Conservation (phyloP, 2,329 filamentous ascomycete species). For the Aspergillus versicolor region DNA sequence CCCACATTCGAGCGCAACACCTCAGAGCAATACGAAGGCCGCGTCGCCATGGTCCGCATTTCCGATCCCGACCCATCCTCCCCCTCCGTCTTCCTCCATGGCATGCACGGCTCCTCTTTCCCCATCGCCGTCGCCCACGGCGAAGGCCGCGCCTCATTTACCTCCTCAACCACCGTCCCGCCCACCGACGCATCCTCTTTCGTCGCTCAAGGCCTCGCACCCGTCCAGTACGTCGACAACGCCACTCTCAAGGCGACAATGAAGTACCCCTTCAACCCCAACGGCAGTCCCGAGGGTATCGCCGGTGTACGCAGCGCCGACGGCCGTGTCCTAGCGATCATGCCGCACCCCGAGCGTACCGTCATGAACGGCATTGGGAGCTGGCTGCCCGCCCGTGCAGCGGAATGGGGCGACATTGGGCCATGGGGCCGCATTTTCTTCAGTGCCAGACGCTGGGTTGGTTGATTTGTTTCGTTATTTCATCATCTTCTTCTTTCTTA, state of each 20-base stretch:
- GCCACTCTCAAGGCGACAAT: constrained; percentile 67
- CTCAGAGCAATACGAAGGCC: constrained; percentile 86
- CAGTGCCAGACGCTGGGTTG: constrained; percentile 86
- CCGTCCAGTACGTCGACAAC: constrained; percentile 85
- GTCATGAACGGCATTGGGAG: constrained; percentile 76
- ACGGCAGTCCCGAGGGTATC: constrained; percentile 78
- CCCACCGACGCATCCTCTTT: constrained; percentile 47
- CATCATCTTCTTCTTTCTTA: neutral
- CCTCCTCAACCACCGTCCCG: constrained; percentile 41
- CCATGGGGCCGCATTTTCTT: constrained; percentile 86
- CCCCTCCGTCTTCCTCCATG: constrained; percentile 82
- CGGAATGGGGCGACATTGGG: constrained; percentile 75
- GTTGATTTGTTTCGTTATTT: constrained; percentile 40
- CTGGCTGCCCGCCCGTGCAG: constrained; percentile 65
- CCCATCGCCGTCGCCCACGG: constrained; percentile 89
- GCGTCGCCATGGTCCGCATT: constrained; percentile 81
- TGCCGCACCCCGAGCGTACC: constrained; percentile 93
- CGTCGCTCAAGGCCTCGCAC: constrained; percentile 66
- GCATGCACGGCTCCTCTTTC: constrained; percentile 77
- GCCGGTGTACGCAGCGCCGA: constrained; percentile 75
- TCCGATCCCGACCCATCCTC: constrained; percentile 56
- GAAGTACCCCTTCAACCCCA: constrained; percentile 84
- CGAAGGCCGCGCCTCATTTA: constrained; percentile 78
- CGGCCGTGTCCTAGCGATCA: constrained; percentile 80
- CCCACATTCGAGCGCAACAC: constrained; percentile 82